A percentile compares a stretch with the other conserved stretches of the same genome.
These are phyloP conservation scores for Candida mesenterica DNA, from an alignment of 1,139 yeast species.

Conservation along the genomic window DNA sequence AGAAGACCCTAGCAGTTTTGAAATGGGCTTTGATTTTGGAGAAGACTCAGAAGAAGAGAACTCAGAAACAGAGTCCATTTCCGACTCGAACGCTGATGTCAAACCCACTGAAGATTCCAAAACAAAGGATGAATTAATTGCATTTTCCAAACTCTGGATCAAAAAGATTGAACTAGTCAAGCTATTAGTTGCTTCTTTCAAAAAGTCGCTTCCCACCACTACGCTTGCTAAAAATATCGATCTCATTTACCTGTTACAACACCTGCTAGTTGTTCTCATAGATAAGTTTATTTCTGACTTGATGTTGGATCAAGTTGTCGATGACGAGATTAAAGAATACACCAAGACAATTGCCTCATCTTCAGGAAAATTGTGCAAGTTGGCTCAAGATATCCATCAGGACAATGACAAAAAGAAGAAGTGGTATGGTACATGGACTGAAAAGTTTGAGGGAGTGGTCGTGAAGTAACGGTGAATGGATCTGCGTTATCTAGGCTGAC, in stretches of 20 bases:
- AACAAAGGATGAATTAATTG: constrained; percentile 26
- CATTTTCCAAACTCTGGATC: constrained; percentile 48
- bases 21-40: constrained; percentile 38
- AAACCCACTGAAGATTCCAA: constrained; percentile 27
- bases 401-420: constrained; percentile 41
- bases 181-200: constrained; percentile 51
- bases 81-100: constrained; percentile 28
- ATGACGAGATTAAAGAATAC: constrained; percentile 26
- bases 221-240: constrained; percentile 38
- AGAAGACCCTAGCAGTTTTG: constrained; percentile 51
- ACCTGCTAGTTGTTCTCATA: constrained; percentile 30
- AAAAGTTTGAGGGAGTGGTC: constrained; percentile 39
- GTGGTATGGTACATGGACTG: constrained; percentile 59
- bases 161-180: constrained; percentile 55
- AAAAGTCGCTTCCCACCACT: constrained; percentile 50
- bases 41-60: constrained; percentile 29
- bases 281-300: constrained; percentile 50
- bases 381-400: constrained; percentile 39
- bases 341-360: constrained; percentile 26
- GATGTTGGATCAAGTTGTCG: constrained; percentile 43
- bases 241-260: constrained; percentile 30
- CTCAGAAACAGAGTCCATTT: constrained; percentile 16
- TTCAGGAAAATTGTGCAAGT: constrained; percentile 30
- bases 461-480: too few species aligned
- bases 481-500: too few species aligned